These are phyloP conservation scores for Drosera spatulata DNA, from an alignment of 179 eudicot genomes.

Conservation along the genomic window DNA sequence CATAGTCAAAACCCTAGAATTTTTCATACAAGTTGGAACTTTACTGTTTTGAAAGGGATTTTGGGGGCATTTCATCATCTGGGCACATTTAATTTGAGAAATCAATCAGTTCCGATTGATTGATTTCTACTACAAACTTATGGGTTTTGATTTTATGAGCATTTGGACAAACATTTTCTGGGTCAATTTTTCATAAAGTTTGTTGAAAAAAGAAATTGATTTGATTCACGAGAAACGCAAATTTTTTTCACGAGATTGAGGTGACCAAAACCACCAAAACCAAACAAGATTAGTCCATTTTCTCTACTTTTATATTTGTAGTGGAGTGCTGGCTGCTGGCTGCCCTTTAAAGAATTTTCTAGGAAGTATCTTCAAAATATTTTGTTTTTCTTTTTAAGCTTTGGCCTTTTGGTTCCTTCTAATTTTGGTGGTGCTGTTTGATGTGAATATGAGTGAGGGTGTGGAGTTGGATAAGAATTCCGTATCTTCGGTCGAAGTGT, in stretches of 20 bases:
- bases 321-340: not conserved
- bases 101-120: no score
- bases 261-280: not conserved
- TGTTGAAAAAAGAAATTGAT: not conserved
- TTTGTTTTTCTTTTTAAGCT: not conserved
- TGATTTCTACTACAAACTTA: no score
- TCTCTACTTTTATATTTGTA: not conserved
- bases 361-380: not conserved
- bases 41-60: no score
- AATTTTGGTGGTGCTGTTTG: conserved; percentile 6
- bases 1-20: no score
- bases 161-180: no score
- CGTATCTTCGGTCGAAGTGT: conserved; percentile 15
- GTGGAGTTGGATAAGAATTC: conserved; percentile 17
- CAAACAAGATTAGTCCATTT: not conserved
- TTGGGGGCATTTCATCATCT: no score
- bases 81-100: no score
- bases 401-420: not conserved
- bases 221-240: not conserved
- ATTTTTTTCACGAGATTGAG: not conserved
- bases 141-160: no score
- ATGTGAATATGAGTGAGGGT: conserved; percentile 48
- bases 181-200: no score
- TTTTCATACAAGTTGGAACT: no score
- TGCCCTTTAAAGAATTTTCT: not conserved